Evolutionary conservation across 345 rosid genomes (phyloP).

Genomic region (Gossypioides kirkii): DNA sequence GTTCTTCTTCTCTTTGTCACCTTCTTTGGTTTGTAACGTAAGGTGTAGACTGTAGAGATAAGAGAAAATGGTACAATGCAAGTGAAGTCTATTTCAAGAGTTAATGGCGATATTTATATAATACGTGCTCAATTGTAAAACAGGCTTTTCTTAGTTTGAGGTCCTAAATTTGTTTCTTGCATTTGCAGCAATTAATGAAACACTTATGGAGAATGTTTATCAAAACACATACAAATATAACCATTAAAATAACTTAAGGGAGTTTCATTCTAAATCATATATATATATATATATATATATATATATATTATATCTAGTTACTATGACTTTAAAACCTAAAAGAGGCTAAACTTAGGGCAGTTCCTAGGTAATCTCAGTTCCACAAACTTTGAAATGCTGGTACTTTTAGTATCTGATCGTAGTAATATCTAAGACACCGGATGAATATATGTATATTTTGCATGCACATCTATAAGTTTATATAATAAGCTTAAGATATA

Average conservation of each 20-base stretch:
- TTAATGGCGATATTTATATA: background rate
- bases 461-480: no score
- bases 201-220: no score
- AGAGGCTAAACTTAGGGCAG: background rate
- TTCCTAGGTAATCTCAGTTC: background rate
- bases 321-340: background rate
- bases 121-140: background rate
- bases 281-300: no score
- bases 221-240: no score
- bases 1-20: background rate
- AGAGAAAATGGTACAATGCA: background rate
- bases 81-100: background rate
- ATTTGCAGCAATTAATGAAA: no score
- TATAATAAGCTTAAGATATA: no score
- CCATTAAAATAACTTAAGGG: no score
- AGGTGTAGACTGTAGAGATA: background rate
- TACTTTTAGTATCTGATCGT: background rate
- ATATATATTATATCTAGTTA: background rate
- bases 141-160: background rate
- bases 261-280: no score
- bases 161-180: no score
- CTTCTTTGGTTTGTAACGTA: background rate
- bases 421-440: background rate
- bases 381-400: background rate
- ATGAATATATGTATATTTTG: background rate